Conservation (phyloP, 345 rosid genomes). For the Populus tremula region DNA sequence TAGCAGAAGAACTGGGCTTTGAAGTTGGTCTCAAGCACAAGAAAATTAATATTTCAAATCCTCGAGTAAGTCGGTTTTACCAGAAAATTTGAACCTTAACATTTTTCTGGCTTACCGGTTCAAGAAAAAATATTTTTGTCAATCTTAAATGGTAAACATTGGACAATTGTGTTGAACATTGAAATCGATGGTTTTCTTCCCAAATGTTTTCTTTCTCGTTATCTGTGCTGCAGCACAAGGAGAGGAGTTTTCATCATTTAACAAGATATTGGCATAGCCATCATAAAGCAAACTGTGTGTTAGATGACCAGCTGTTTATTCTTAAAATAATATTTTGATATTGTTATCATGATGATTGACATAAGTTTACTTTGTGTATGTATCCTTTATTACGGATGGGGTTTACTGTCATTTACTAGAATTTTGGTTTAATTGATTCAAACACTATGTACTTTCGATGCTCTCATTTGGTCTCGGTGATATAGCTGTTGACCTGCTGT, state of each 20-base stretch:
- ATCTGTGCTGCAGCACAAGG: neutral
- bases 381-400: neutral
- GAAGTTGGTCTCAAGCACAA: conserved; percentile 87
- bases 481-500: conserved; percentile 38
- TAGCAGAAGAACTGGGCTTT: conserved; percentile 73
- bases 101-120: neutral
- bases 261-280: neutral
- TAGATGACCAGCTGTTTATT: neutral
- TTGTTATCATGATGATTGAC: neutral
- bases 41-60: conserved; percentile 90
- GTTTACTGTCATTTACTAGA: neutral
- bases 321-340: neutral
- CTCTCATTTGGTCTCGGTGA: conserved; percentile 27
- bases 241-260: neutral
- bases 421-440: neutral
- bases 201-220: neutral
- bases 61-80: conserved; percentile 68
- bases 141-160: neutral
- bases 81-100: neutral
- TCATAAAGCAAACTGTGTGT: neutral
- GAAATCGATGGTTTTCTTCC: neutral
- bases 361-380: neutral
- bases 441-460: neutral
- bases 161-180: neutral
- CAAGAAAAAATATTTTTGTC: neutral